Percentiles rank a stretch among this genome's conserved stretches.
Evolutionary conservation across 1,284 basidiomycete species (phyloP).

Genomic region (Lignosus rhinocerotis): DNA sequence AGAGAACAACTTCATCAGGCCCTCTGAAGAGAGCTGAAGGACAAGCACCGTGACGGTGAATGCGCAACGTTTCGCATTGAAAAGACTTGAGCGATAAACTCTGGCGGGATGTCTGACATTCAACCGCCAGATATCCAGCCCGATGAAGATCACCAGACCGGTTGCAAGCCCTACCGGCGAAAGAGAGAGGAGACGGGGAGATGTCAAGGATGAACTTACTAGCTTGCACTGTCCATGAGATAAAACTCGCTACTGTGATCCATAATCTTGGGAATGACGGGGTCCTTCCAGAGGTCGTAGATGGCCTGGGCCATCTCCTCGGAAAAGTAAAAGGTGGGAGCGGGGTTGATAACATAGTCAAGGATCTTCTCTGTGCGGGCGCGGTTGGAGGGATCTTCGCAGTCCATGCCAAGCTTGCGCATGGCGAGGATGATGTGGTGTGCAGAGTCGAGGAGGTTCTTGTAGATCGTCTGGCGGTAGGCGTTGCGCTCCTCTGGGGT

Average conservation of each 20-base stretch:
- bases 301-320: constrained; percentile 78
- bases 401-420: constrained; percentile 87
- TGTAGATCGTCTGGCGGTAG: constrained; percentile 82
- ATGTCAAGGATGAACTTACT: constrained; percentile 53
- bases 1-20: too few species aligned
- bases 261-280: constrained; percentile 84
- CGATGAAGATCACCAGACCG: not conserved
- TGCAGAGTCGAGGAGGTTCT: constrained; percentile 87
- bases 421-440: constrained; percentile 90
- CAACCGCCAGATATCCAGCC: not conserved
- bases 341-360: constrained; percentile 47
- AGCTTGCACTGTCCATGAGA: constrained; percentile 93
- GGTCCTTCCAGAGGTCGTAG: constrained; percentile 87
- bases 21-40: too few species aligned
- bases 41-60: too few species aligned
- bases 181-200: constrained; percentile 33
- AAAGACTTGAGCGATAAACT: too few species aligned
- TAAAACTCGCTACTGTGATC: constrained; percentile 91
- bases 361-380: constrained; percentile 61
- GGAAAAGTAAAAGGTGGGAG: constrained; percentile 49
- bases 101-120: too few species aligned
- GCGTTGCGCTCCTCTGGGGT: constrained; percentile 77
- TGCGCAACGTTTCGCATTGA: too few species aligned
- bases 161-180: not conserved
- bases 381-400: constrained; percentile 74